Conservation (phyloP, 208 protist genomes). For the Trypanosoma vivax region DNA sequence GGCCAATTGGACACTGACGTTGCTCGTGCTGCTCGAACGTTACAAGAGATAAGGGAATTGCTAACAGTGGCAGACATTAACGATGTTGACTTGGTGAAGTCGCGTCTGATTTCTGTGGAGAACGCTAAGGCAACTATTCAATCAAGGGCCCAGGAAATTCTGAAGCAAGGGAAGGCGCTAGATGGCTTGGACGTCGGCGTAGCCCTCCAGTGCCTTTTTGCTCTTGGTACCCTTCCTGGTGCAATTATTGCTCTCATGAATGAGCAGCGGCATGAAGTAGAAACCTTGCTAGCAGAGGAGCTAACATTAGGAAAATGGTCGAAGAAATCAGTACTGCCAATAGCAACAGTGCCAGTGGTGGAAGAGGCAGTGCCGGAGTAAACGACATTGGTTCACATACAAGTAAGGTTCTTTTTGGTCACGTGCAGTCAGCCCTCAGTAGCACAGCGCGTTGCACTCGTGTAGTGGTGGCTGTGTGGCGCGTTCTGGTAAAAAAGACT, state of each 20-base stretch:
- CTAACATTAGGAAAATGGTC: constrained; percentile 42
- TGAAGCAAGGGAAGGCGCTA: constrained; percentile 7
- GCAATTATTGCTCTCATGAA: constrained; percentile 56
- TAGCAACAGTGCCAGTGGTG: neutral
- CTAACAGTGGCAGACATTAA: constrained; percentile 24
- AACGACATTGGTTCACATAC: constrained; percentile 13
- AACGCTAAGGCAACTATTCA: constrained; percentile 38
- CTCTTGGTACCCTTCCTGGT: constrained; percentile 41
- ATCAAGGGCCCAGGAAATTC: constrained; percentile 43
- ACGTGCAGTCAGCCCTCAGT: constrained; percentile 46
- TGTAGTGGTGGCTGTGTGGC: constrained; percentile 59
- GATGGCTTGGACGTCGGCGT: constrained; percentile 28
- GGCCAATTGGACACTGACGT: constrained; percentile 27
- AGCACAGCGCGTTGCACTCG: constrained; percentile 51
- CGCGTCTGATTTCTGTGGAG: constrained; percentile 39
- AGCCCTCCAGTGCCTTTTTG: constrained; percentile 58
- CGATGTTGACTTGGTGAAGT: constrained; percentile 56
- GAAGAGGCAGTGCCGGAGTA: too few relatives aligned
- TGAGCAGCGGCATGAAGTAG: constrained; percentile 65
- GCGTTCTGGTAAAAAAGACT: constrained; percentile 38
- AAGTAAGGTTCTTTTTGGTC: constrained; percentile 36
- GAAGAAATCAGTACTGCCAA: constrained; percentile 25
- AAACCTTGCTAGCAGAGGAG: constrained; percentile 55
- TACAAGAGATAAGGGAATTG: constrained; percentile 64
- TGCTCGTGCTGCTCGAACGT: constrained; percentile 46